These are phyloP conservation scores for Graphiopsis chlorocephala DNA, from an alignment of 2,329 filamentous ascomycete genomes.

Conservation along the genomic window DNA sequence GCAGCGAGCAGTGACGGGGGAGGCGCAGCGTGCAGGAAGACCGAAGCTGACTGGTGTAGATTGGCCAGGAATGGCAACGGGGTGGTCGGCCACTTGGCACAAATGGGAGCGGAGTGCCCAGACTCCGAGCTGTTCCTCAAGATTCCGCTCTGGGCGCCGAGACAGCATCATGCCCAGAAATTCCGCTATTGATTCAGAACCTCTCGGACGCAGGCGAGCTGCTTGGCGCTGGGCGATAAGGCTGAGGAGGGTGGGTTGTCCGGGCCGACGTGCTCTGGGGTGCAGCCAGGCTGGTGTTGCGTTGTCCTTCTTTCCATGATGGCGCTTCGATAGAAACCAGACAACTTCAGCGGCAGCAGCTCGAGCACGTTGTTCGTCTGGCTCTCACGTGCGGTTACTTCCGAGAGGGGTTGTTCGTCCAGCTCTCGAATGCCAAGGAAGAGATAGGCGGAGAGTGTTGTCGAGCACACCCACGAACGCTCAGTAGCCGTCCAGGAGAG, in stretches of 20 bases:
- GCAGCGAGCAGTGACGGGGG: conserved; percentile 4
- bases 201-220: background rate
- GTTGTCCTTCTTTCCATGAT: background rate
- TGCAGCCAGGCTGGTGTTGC: background rate
- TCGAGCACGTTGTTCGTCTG: conserved; percentile 2
- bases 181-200: background rate
- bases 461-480: background rate
- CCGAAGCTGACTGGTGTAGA: background rate
- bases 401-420: conserved; percentile 6
- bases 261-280: background rate
- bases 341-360: background rate
- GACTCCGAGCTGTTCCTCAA: background rate
- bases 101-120: conserved; percentile 2
- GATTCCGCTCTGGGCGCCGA: conserved; percentile 12
- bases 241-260: background rate
- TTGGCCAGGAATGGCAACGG: background rate
- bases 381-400: background rate
- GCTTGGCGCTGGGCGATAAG: conserved; percentile 7
- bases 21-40: conserved; percentile 10
- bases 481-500: background rate
- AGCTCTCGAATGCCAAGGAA: background rate
- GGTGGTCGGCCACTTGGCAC: conserved; percentile 1
- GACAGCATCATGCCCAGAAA: background rate
- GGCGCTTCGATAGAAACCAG: background rate
- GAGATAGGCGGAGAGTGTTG: background rate